A percentile compares a stretch with the other conserved stretches of the same genome.
These are phyloP conservation scores for Pythium periplocum DNA, from an alignment of 352 stramenopile species.

Conservation along the genomic window DNA sequence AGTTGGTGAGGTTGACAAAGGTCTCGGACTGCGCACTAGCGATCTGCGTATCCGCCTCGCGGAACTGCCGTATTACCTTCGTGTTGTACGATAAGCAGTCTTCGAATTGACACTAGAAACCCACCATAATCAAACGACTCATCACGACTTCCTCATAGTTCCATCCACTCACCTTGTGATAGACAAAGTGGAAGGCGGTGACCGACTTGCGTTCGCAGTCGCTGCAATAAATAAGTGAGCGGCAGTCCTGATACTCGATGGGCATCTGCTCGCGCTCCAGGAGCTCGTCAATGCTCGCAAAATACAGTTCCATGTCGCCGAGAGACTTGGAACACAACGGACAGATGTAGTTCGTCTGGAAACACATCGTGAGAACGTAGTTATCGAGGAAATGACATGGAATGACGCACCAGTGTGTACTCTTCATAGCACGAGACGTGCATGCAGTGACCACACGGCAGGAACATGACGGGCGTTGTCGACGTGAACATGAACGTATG, in stretches of 20 bases:
- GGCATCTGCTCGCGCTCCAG: conserved; percentile 79
- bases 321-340: conserved; percentile 93
- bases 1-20: conserved; percentile 30
- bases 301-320: conserved; percentile 91
- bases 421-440: conserved; percentile 94
- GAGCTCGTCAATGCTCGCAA: conserved; percentile 82
- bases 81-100: conserved; percentile 84
- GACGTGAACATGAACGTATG: conserved; percentile 95
- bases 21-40: conserved; percentile 27
- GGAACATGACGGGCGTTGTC: conserved; percentile 92
- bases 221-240: conserved; percentile 79
- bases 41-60: conserved; percentile 36
- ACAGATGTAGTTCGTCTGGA: conserved; percentile 91
- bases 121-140: not conserved
- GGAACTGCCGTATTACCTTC: conserved; percentile 76
- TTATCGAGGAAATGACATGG: too few species aligned
- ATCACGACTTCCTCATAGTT: too few species aligned
- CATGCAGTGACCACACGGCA: conserved; percentile 96
- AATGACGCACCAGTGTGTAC: conserved; percentile 76
- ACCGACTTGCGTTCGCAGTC: conserved; percentile 83
- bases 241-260: conserved; percentile 64
- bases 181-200: conserved; percentile 82
- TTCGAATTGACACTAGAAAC: conserved; percentile 54
- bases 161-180: conserved; percentile 63
- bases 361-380: too few species aligned